Base-by-base conservation (phyloP, 1,284 basidiomycete species). In the Cystobasidium pallidum region DNA sequence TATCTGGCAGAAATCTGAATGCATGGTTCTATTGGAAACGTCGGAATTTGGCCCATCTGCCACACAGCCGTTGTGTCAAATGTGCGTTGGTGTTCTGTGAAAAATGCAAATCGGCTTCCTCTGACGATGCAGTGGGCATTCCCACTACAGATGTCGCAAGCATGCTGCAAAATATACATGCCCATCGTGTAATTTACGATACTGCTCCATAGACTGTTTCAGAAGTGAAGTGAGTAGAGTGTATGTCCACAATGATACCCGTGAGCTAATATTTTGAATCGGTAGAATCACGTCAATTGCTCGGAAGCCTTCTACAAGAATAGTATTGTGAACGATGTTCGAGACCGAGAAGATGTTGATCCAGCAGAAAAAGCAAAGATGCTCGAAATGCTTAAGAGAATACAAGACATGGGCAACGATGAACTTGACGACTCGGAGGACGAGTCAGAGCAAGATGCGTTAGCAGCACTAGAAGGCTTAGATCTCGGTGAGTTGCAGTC, bases 151-250 rank as follows among this genome's bases (percentile, higher is more conserved):
- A 79, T 92, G 90, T 82, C 84, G 84, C 47, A 84, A 88, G 77
- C 89, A 91, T 78, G 84, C 90, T 76, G 86, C 88, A 10, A 87
- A 86, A 77, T 92, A 92, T 79, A 88, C 87, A 0, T 92, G 91
- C 75, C 88, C 91, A 32, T 83, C 83, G 21, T 92, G 91, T 82
- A 92, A 92, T 78, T 81, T 89, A 17, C 85, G 85, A 0, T 92
- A 92, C 77, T 92, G 91, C 81, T 89, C 89, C 19, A 80, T 92
- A 47, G 82, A 83, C 15, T 92, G 91, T 80, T 92, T 90, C 81
- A 86, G 88, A 43, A 71, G 68, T 39, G 59, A 71, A 49, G 68
- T 71, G 28, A 28, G 62, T 54, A 28, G 15, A 1, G 26, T 45
- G 36, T 26, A 39, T 10, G 11, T 28, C 15, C 11, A 21, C 28